A percentile compares a stretch with the other conserved stretches of the same genome.
phyloP scores from a whole-genome alignment of 768 basidiomycete species.

The Sarcomyxa edulis region DNA sequence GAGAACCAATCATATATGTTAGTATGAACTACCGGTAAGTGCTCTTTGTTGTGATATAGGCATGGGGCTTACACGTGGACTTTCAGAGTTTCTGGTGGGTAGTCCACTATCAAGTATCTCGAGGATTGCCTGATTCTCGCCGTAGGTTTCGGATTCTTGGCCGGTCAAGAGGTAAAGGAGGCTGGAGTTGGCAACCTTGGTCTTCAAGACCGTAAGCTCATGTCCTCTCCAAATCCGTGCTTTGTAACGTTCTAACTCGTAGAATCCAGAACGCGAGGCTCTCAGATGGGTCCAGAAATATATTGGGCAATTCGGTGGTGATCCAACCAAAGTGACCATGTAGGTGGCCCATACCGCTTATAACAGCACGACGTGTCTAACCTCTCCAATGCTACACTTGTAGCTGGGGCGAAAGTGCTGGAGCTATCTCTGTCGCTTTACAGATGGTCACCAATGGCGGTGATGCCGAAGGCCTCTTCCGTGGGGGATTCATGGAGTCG shows the following conservation, averaged over 20 bases:
- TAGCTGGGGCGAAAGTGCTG: slow-evolving; percentile 54
- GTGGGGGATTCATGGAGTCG: slow-evolving; percentile 46
- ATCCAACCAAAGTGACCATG: slow-evolving; percentile 49
- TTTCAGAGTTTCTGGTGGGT: slow-evolving; percentile 1
- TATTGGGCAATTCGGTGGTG: slow-evolving; percentile 56
- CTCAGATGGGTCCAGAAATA: slow-evolving; percentile 61
- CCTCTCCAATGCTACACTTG: slow-evolving; percentile 1
- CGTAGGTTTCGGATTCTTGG: slow-evolving; percentile 39
- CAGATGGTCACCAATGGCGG: slow-evolving; percentile 46
- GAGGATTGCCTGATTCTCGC: background rate
- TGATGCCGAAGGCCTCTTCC: slow-evolving; percentile 41
- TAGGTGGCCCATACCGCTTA: slow-evolving; percentile 12
- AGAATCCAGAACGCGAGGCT: slow-evolving; percentile 40
- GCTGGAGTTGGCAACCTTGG: slow-evolving; percentile 52
- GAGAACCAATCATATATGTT: slow-evolving; percentile 44
- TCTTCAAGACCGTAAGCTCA: slow-evolving; percentile 46
- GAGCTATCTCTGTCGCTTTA: slow-evolving; percentile 45
- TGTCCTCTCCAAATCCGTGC: background rate
- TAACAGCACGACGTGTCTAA: background rate
- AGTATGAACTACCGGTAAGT: slow-evolving; percentile 45
- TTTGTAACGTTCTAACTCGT: slow-evolving; percentile 5
- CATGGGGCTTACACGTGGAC: no score
- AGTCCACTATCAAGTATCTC: no score
- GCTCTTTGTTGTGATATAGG: background rate
- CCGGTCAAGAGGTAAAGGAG: slow-evolving; percentile 35